phyloP scores from a whole-genome alignment of 2,329 filamentous ascomycete genomes.

The Torrubiella hemipterigena region DNA sequence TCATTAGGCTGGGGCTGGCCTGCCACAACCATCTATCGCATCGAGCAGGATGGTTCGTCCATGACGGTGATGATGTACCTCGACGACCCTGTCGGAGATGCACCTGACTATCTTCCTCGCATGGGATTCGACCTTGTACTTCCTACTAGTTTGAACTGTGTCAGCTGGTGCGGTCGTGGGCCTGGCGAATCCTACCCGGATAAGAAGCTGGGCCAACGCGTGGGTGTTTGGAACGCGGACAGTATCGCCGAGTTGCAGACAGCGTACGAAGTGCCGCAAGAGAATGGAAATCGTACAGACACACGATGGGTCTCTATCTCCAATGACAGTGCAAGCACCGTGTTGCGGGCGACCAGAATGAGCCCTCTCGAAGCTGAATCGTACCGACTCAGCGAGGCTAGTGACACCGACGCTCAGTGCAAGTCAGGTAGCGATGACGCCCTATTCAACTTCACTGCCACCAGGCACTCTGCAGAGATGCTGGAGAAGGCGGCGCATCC shows the following conservation, averaged over 20 bases:
- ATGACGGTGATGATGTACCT: conserved; percentile 30
- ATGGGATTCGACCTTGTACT: conserved; percentile 48
- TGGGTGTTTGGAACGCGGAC: conserved; percentile 33
- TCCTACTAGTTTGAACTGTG: conserved; percentile 28
- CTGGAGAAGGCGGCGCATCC: conserved; percentile 1
- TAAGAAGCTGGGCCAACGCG: conserved; percentile 41
- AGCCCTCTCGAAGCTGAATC: too few species aligned
- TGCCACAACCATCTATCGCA: conserved; percentile 46
- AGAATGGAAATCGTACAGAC: conserved; percentile 52
- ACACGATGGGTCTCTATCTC: conserved; percentile 42
- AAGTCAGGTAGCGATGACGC: too few species aligned
- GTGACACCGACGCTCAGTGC: too few species aligned
- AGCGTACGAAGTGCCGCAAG: conserved; percentile 56
- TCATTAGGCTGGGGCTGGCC: too few species aligned
- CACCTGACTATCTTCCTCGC: conserved; percentile 44
- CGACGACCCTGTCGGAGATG: conserved; percentile 32
- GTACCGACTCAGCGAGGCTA: too few species aligned
- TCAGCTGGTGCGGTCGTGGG: conserved; percentile 50
- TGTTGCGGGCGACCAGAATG: too few species aligned
- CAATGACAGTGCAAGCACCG: too few species aligned
- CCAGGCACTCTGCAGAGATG: background rate
- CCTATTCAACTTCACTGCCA: too few species aligned
- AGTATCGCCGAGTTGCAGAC: conserved; percentile 38
- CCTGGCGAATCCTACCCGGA: conserved; percentile 54
- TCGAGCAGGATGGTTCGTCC: conserved; percentile 27